These are phyloP conservation scores for Bodo saltans DNA, from an alignment of 78 protist species.

Conservation along the genomic window DNA sequence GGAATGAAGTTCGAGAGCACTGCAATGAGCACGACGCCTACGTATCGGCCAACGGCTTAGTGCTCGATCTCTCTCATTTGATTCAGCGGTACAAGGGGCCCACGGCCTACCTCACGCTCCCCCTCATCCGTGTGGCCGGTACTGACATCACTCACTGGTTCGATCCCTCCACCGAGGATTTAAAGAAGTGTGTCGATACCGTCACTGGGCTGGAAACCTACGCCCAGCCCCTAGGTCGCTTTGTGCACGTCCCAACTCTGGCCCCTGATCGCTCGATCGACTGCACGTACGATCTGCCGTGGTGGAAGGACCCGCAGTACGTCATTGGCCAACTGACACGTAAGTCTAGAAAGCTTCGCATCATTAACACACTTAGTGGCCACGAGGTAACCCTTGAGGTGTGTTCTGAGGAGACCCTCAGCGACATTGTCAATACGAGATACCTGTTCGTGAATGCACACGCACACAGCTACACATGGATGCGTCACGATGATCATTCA, in stretches of 20 bases:
- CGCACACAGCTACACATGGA: constrained; percentile 63
- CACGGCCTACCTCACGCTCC: constrained; percentile 4
- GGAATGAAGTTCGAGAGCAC: constrained; percentile 47
- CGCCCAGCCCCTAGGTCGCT: constrained; percentile 2
- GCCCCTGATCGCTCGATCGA: constrained; percentile 11
- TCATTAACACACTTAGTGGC: constrained; percentile 50
- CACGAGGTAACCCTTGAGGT: constrained; percentile 52
- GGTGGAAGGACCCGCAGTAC: constrained; percentile 53
- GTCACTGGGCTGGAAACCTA: neutral
- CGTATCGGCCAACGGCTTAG: constrained; percentile 52
- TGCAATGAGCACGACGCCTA: constrained; percentile 25
- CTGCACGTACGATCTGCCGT: constrained; percentile 43
- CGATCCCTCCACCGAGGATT: constrained; percentile 15
- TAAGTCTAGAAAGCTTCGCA: constrained; percentile 33
- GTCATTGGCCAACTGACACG: constrained; percentile 45
- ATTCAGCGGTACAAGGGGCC: constrained; percentile 17
- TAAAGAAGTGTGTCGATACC: neutral
- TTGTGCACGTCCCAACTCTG: constrained; percentile 40
- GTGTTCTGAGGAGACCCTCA: constrained; percentile 58
- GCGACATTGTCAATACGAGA: constrained; percentile 43
- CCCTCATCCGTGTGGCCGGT: constrained; percentile 42
- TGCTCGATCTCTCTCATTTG: constrained; percentile 45
- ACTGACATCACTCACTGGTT: constrained; percentile 72
- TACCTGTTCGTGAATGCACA: constrained; percentile 51
- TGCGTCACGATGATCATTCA: constrained; percentile 2